phyloP scores from a whole-genome alignment of 306 rosid species.

The Malus orientalis region DNA sequence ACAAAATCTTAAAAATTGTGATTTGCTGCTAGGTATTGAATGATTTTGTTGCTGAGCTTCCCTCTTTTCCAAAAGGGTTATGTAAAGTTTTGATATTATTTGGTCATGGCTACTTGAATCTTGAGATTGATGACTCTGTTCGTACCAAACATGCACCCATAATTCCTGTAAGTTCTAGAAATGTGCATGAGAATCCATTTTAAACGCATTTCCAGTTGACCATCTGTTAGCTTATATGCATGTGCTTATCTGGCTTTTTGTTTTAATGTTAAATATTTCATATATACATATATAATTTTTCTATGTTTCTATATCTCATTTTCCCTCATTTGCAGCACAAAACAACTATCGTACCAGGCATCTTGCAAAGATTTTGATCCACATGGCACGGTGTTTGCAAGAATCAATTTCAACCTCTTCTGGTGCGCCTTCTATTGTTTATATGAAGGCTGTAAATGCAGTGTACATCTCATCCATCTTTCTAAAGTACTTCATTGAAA shows the following conservation, averaged over 20 bases:
- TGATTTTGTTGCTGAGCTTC: background rate
- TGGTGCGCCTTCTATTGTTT: slow-evolving; percentile 47
- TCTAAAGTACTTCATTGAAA: slow-evolving; percentile 81
- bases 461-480: slow-evolving; percentile 72
- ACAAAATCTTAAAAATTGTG: background rate
- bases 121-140: background rate
- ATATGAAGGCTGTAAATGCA: slow-evolving; percentile 80
- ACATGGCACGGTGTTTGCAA: slow-evolving; percentile 74
- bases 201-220: background rate
- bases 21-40: background rate
- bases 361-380: slow-evolving; percentile 88
- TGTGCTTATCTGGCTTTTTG: background rate
- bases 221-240: background rate
- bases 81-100: background rate
- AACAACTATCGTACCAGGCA: slow-evolving; percentile 76
- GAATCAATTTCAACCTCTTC: slow-evolving; percentile 61
- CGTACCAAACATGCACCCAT: background rate
- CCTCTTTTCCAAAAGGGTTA: background rate
- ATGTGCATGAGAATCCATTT: slow-evolving; percentile 1
- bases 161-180: background rate
- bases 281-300: background rate
- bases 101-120: background rate
- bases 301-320: background rate
- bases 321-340: slow-evolving; percentile 44
- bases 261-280: background rate